phyloP scores from a whole-genome alignment of 106 monocot genomes.

The Amphibolis antarctica region DNA sequence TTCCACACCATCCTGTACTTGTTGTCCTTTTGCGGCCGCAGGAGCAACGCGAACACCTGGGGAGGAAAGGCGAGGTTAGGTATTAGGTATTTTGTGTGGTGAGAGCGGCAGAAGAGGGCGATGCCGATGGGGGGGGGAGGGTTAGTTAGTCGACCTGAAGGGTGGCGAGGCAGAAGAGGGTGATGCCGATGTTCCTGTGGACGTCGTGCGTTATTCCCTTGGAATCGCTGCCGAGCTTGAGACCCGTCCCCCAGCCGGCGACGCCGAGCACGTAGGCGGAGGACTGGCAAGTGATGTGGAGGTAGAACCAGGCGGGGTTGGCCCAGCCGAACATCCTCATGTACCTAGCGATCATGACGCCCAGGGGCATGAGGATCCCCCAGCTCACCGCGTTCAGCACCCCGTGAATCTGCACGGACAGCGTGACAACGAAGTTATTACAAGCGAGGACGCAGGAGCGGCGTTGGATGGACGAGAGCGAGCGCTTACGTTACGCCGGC shows the following conservation, averaged over 20 bases:
- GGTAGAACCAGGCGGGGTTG: conserved; percentile 92
- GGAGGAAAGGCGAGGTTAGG: background rate
- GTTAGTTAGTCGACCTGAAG: conserved; percentile 46
- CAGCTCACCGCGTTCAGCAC: conserved; percentile 74
- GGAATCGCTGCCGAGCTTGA: conserved; percentile 82
- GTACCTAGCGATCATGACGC: conserved; percentile 69
- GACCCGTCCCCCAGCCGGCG: conserved; percentile 79
- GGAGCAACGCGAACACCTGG: conserved; percentile 60
- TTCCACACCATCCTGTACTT: conserved; percentile 70
- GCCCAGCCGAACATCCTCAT: conserved; percentile 54
- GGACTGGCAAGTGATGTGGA: conserved; percentile 68
- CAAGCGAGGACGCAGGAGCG: background rate
- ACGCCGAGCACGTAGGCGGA: conserved; percentile 71
- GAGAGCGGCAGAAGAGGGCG: background rate
- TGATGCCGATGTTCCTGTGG: conserved; percentile 62
- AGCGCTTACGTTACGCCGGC: conserved; percentile 39
- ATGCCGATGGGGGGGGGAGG: background rate
- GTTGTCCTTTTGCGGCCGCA: conserved; percentile 74
- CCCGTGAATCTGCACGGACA: conserved; percentile 56
- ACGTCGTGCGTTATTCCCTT: conserved; percentile 29
- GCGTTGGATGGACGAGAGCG: background rate
- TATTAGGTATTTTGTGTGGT: background rate
- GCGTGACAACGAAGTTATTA: background rate
- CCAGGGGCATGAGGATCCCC: conserved; percentile 80
- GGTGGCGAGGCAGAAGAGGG: conserved; percentile 72